Conservation (phyloP, 495 filamentous ascomycete genomes). For the Aspergillus diversus region DNA sequence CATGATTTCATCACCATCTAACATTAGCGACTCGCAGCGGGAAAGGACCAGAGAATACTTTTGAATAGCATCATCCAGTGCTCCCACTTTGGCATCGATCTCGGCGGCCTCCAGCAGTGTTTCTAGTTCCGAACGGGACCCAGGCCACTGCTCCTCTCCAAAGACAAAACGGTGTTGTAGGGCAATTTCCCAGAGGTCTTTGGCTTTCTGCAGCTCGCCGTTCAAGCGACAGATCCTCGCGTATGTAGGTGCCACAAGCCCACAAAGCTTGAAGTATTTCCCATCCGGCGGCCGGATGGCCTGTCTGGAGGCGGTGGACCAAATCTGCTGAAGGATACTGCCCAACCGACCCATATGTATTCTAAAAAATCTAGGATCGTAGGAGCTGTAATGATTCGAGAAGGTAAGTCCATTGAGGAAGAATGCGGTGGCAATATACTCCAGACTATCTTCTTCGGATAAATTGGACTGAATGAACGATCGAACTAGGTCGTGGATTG, state of each 20-base stretch:
- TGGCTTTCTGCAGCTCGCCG: neutral
- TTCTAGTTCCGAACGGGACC: neutral
- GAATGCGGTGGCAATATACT: neutral
- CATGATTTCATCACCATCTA: neutral
- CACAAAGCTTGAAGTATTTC: neutral
- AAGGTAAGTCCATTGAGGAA: neutral
- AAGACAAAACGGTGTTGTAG: neutral
- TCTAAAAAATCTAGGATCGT: neutral
- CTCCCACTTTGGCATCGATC: neutral
- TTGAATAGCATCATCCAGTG: neutral
- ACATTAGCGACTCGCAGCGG: neutral
- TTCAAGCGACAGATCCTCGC: constrained; percentile 6
- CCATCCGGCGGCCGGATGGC: constrained; percentile 4
- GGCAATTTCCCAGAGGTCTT: neutral
- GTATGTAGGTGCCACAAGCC: neutral
- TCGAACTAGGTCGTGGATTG: constrained; percentile 5
- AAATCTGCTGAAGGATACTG: constrained; percentile 1
- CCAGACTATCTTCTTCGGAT: neutral
- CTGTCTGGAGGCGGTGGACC: neutral
- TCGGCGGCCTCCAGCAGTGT: constrained; percentile 4
- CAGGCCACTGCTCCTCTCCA: neutral
- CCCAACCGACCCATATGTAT: constrained; percentile 5
- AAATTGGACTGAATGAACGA: constrained; percentile 2
- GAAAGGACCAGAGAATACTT: constrained; percentile 4
- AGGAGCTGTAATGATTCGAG: neutral